These are phyloP conservation scores for Phytopythium helicoides DNA, from an alignment of 352 stramenopile genomes.

Conservation along the genomic window DNA sequence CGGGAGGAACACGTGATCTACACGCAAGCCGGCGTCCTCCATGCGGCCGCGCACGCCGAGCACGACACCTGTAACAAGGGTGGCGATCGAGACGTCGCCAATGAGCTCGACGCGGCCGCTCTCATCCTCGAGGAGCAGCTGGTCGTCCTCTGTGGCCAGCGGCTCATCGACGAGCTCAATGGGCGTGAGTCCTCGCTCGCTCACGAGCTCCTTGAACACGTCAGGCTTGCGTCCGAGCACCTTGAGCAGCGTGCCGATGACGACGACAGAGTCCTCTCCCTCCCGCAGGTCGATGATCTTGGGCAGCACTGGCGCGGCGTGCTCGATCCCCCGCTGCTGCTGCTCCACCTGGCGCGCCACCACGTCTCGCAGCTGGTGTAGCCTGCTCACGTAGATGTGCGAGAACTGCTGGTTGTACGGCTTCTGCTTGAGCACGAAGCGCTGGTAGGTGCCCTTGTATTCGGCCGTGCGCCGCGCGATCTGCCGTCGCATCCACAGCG, in stretches of 20 bases:
- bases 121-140: conserved; percentile 87
- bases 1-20: conserved; percentile 59
- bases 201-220: conserved; percentile 76
- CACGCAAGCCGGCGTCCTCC: conserved; percentile 46
- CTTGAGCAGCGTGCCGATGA: conserved; percentile 88
- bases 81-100: conserved; percentile 43
- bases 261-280: conserved; percentile 61
- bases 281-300: conserved; percentile 79
- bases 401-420: conserved; percentile 88
- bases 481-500: conserved; percentile 15
- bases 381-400: conserved; percentile 88
- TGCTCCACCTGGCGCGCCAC: conserved; percentile 49
- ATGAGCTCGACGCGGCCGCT: conserved; percentile 79
- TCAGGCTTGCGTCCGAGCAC: conserved; percentile 69
- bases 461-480: conserved; percentile 31
- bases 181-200: conserved; percentile 48
- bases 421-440: conserved; percentile 86
- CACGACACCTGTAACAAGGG: conserved; percentile 74
- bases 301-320: conserved; percentile 34
- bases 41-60: conserved; percentile 66
- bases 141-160: conserved; percentile 69
- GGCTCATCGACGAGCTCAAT: conserved; percentile 27
- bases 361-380: conserved; percentile 64
- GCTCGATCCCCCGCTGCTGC: conserved; percentile 32
- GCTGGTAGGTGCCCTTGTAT: conserved; percentile 57